Percentiles rank a stretch among this genome's conserved stretches.
These are phyloP conservation scores for Cutaneotrichosporon sp. DNA, from an alignment of 1,284 basidiomycete genomes.

Conservation along the genomic window DNA sequence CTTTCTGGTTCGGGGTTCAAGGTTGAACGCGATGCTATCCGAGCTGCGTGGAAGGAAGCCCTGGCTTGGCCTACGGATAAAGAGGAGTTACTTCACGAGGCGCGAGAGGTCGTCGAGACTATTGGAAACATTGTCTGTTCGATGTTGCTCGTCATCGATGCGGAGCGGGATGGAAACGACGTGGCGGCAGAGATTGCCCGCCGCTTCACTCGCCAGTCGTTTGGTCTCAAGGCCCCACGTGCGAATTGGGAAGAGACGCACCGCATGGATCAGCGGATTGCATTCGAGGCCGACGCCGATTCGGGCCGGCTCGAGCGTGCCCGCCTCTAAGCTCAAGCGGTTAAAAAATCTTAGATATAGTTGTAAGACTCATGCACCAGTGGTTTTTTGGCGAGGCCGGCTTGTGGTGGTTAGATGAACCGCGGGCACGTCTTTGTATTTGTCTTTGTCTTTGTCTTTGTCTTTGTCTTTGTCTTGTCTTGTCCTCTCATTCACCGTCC, in stretches of 20 bases:
- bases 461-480: no score
- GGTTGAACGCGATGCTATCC: conserved; percentile 12
- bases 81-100: conserved; percentile 19
- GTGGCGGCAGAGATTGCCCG: conserved; percentile 17
- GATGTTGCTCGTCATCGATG: conserved; percentile 21
- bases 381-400: no score
- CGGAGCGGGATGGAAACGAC: conserved; percentile 18
- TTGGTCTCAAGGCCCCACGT: not conserved
- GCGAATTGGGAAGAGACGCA: conserved; percentile 11
- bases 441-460: no score
- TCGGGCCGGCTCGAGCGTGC: conserved; percentile 4
- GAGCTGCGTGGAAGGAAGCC: not conserved
- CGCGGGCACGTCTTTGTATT: no score
- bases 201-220: conserved; percentile 11
- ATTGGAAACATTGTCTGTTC: conserved; percentile 21
- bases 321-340: not conserved
- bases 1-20: not conserved
- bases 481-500: no score
- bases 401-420: no score
- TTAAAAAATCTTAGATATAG: not conserved
- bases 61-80: conserved; percentile 10
- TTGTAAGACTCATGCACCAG: no score
- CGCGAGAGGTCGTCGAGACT: conserved; percentile 12
- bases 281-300: conserved; percentile 16
- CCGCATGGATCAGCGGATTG: conserved; percentile 19